Percentiles rank a stretch among this genome's conserved stretches.
These are phyloP conservation scores for Candolleomyces eurysporus DNA, from an alignment of 768 basidiomycete genomes.

Conservation along the genomic window DNA sequence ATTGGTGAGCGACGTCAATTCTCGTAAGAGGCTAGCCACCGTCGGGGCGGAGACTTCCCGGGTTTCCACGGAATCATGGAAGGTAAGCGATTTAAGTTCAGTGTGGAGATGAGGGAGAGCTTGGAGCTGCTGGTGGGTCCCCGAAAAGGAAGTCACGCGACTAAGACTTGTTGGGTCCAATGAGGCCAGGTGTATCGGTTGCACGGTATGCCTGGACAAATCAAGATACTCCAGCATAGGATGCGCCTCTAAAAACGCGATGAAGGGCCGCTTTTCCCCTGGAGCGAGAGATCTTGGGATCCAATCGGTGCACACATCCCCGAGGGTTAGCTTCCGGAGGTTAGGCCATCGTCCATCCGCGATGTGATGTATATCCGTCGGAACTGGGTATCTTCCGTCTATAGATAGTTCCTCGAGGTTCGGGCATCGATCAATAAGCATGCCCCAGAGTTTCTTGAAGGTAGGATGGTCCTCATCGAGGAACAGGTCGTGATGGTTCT, in stretches of 20 bases:
- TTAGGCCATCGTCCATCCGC: constrained; percentile 66
- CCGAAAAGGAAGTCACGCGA: constrained; percentile 58
- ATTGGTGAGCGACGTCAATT: constrained; percentile 51
- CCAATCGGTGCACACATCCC: constrained; percentile 66
- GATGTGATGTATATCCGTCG: constrained; percentile 55
- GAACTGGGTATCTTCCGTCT: constrained; percentile 49
- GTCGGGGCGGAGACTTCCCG: constrained; percentile 66
- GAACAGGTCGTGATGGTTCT: constrained; percentile 52
- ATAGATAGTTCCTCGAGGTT: constrained; percentile 65
- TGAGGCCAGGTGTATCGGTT: constrained; percentile 49
- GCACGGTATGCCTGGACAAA: constrained; percentile 52
- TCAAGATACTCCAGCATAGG: constrained; percentile 46
- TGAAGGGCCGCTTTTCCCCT: constrained; percentile 55
- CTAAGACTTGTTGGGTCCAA: constrained; percentile 45
- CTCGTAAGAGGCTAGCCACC: constrained; percentile 57
- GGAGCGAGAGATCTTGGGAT: constrained; percentile 32
- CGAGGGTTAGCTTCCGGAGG: constrained; percentile 57
- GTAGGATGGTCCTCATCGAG: constrained; percentile 54
- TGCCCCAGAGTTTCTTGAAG: constrained; percentile 60
- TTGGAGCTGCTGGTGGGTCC: constrained; percentile 66
- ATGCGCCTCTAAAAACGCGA: constrained; percentile 68
- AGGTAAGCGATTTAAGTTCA: constrained; percentile 52
- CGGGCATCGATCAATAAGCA: constrained; percentile 65
- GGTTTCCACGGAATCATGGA: constrained; percentile 65
- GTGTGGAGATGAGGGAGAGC: constrained; percentile 51